Percentiles rank a stretch among this genome's conserved stretches.
Evolutionary conservation across 1,139 yeast genomes (phyloP).

Genomic region (Saccharomyces hybrid): DNA sequence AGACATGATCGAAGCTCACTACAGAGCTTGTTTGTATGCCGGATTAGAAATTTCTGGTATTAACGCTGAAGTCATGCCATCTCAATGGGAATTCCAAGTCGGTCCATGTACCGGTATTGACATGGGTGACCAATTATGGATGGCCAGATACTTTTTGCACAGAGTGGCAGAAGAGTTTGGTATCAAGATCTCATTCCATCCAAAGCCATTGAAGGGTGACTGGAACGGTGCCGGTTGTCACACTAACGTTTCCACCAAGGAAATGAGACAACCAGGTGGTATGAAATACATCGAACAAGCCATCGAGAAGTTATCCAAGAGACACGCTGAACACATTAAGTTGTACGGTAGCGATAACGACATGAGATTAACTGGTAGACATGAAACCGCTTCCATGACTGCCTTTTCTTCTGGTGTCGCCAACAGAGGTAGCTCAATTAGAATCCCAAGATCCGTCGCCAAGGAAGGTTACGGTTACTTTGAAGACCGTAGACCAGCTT

Average conservation of each 20-base stretch:
- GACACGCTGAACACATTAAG: constrained; percentile 94
- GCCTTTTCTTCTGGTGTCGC: constrained; percentile 95
- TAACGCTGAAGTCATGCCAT: constrained; percentile 99
- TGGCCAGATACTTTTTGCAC: constrained; percentile 84
- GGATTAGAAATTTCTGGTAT: constrained; percentile 90
- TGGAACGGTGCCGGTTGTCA: constrained; percentile 99
- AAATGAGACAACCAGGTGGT: constrained; percentile 93
- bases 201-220: constrained; percentile 97
- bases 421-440: constrained; percentile 97
- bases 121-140: constrained; percentile 97
- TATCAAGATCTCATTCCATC: constrained; percentile 97
- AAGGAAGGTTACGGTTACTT: constrained; percentile 97
- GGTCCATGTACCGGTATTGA: constrained; percentile 94
- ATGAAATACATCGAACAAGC: constrained; percentile 91
- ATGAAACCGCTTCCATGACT: constrained; percentile 94
- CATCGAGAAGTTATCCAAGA: constrained; percentile 84
- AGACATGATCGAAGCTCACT: constrained; percentile 97
- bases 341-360: constrained; percentile 95
- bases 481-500: constrained; percentile 99
- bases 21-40: constrained; percentile 92
- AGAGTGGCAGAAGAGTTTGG: constrained; percentile 98
- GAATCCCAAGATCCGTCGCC: constrained; percentile 98
- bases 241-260: constrained; percentile 90
- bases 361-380: constrained; percentile 92
- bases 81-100: constrained; percentile 99